Base-by-base conservation (phyloP, 176 grass and related monocot genomes). In the Phoenix dactylifera region DNA sequence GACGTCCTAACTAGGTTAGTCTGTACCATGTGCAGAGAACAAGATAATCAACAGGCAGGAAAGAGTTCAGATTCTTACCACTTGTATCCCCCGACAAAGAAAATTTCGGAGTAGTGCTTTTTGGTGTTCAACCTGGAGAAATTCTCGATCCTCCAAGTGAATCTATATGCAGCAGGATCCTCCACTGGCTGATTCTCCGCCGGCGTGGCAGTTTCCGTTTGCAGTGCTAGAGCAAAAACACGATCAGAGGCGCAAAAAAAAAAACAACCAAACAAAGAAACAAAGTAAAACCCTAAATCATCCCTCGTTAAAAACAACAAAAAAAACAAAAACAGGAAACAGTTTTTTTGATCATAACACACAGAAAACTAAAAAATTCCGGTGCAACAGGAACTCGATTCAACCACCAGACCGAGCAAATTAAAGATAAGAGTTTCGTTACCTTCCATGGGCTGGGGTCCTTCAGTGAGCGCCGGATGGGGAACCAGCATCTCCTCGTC, bases 371-470 rank as follows among this genome's bases (percentile, higher is more conserved):
- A 19, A 19, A 28, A 69, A 15, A 15, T 18, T 16, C 35, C 15
- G 4, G 16, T 23, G 32, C 35, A 64, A 14, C 35, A 50, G 29
- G 18, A 29, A 22, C 18, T 22, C 4, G 50, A 57, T 50, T 67
- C 28, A 57, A 5, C 52, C 35, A 12, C 35, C 35, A 44, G 10
- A 44, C 35, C 10, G 28, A 44, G 35, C 10, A 44, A 44, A 44
- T 44, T 9, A 44, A 44, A 44, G 35, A 44, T 7, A 44, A 44
- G 9, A 44, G 35, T 44, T 44, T 44, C 35, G 9, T 73, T 69
- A 89, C 85, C 85, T 50, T 88, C 76, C 85, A 88, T 88, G 1
- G 76, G 73, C 54, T 80, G 85, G 3, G 80, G 72, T 4, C 80
- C 85, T 69, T 79, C 68, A 9, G 82, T 29, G 2, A 54, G 57